Evolutionary conservation across 1,139 yeast species (phyloP).

Genomic region (Arxiozyma bovina): DNA sequence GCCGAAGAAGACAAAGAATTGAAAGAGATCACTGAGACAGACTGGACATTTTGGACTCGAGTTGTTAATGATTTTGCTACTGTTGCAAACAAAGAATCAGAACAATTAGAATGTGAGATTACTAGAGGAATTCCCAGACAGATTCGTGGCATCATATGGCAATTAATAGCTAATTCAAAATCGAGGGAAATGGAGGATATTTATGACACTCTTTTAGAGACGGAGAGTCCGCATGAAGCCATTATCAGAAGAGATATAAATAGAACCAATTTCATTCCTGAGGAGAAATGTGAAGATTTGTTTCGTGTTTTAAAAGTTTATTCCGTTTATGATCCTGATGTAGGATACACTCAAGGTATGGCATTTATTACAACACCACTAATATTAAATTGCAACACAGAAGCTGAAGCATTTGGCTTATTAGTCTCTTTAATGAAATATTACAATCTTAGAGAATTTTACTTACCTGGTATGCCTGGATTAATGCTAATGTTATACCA

Average conservation of each 20-base stretch:
- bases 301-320: constrained; percentile 75
- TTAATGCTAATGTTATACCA: constrained; percentile 76
- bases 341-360: constrained; percentile 97
- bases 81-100: constrained; percentile 57
- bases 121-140: constrained; percentile 76
- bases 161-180: constrained; percentile 74
- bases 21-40: constrained; percentile 32
- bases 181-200: constrained; percentile 64
- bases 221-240: constrained; percentile 60
- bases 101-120: constrained; percentile 50
- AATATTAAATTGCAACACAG: constrained; percentile 61
- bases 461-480: constrained; percentile 89
- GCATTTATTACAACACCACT: constrained; percentile 84
- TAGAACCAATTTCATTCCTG: constrained; percentile 73
- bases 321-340: constrained; percentile 79
- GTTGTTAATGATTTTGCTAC: constrained; percentile 65
- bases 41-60: constrained; percentile 86
- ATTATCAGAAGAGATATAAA: constrained; percentile 74
- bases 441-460: constrained; percentile 67
- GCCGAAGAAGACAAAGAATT: constrained; percentile 27
- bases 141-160: constrained; percentile 88
- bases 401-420: constrained; percentile 77
- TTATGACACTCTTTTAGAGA: constrained; percentile 43
- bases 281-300: constrained; percentile 49
- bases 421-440: constrained; percentile 77